Evolutionary conservation across 768 basidiomycete genomes (phyloP), one percentile per base, ranked within the genome.

Genomic region (Dentipellis sp.): DNA sequence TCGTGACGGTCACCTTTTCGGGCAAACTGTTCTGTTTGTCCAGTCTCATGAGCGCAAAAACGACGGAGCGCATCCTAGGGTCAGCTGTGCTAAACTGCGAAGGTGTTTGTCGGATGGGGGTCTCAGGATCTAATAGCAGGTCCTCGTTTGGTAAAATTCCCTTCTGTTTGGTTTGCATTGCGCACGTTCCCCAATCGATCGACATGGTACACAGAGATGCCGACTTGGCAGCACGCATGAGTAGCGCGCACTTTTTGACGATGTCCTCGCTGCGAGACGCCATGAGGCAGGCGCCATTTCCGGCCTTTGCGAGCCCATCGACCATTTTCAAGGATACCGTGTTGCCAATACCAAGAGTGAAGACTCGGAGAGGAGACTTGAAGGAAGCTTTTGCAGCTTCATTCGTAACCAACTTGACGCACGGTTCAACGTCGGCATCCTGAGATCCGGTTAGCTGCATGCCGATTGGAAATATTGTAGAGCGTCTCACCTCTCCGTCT

Each of bases 301-400:
- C 84, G 1, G 71, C 71, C 14, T 69, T 65, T 0, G 84, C 82
- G n/a, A 86, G 76, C 3, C 74, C 66, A 58, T 79, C 73, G 60
- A 79, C 80, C 60, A 78, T 70, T 0, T 71, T 76, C 3, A 72
- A 78, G 3, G 82, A 82, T 2, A 77, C 74, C 0, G 58, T 60
- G 29, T 69, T 50, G 14, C 84, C 84, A 12, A 86, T 81, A 0
- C 83, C 83, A 1, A 86, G 73, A 10, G 75, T 72, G 56, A 83
- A 86, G 4, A 84, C 70, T 7, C 81, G 78, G 2, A 80, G 57
- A 10, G 70, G 70, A 0, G 71, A 69, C 6, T 63, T 47, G 0
- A 58, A 35, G 1, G 65, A 51, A 23, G 75, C 65, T n/a, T 54
- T 55, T 3, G 29, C 54, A 7, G 79, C 71, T 14, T 73, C 23